Evolutionary conservation across 352 stramenopile genomes (phyloP).

Genomic region (Lagenidium sp.): DNA sequence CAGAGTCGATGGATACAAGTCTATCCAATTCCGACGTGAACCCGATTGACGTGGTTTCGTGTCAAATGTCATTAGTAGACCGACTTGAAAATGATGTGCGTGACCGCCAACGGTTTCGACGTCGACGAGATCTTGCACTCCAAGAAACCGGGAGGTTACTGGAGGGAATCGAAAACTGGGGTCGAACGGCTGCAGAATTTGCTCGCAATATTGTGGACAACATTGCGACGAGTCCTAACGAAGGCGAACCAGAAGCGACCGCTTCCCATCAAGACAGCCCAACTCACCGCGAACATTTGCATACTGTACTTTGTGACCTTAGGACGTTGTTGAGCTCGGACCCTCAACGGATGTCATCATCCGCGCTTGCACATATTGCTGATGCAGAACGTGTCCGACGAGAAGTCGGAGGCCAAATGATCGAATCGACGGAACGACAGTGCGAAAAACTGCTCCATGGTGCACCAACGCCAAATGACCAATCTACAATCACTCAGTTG

Average conservation of each 20-base stretch:
- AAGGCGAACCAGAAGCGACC: conserved; percentile 4
- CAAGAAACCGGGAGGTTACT: conserved; percentile 9
- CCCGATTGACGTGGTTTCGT: too few relatives aligned
- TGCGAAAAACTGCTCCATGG: too few relatives aligned
- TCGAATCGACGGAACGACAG: conserved; percentile 29
- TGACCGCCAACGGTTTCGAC: conserved; percentile 5
- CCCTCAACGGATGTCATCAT: conserved; percentile 31
- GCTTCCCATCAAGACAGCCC: too few relatives aligned
- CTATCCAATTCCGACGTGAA: too few relatives aligned
- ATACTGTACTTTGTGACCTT: conserved; percentile 23
- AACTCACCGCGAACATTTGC: conserved; percentile 18
- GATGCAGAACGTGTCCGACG: conserved; percentile 43
- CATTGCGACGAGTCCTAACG: conserved; percentile 13
- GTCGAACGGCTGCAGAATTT: conserved; percentile 16
- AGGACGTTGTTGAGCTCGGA: conserved; percentile 33
- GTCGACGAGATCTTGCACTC: conserved; percentile 2
- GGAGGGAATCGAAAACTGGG: conserved; percentile 31
- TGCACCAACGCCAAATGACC: not conserved
- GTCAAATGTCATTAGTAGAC: too few relatives aligned
- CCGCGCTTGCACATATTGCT: conserved; percentile 32
- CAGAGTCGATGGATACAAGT: too few relatives aligned
- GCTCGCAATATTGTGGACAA: conserved; percentile 22
- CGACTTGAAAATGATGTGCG: conserved; percentile 8
- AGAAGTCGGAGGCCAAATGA: conserved; percentile 37
- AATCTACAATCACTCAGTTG: conserved; percentile 12